Evolutionary conservation across 2,329 filamentous ascomycete genomes (phyloP).

Genomic region (Cladosporium sp.): DNA sequence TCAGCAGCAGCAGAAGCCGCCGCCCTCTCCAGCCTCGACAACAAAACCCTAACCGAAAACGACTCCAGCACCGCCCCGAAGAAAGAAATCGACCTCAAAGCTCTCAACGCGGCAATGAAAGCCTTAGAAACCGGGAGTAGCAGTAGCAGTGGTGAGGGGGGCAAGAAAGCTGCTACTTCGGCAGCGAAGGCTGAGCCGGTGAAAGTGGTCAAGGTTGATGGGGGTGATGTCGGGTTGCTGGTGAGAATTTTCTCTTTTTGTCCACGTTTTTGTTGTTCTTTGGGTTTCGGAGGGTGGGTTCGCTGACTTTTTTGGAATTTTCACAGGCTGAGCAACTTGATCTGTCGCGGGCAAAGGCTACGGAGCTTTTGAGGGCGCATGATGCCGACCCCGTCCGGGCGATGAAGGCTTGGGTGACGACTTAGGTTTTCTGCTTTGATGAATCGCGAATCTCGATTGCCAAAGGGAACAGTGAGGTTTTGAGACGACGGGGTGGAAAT

Average conservation of each 20-base stretch:
- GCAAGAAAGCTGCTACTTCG: constrained; percentile 30
- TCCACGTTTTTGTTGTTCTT: neutral
- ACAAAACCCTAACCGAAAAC: constrained; percentile 35
- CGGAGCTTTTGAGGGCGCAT: constrained; percentile 65
- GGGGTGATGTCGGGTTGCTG: constrained; percentile 64
- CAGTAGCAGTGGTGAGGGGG: constrained; percentile 35
- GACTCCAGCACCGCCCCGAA: constrained; percentile 44
- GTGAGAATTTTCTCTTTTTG: constrained; percentile 45
- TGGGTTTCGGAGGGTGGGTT: neutral
- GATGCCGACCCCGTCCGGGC: constrained; percentile 66
- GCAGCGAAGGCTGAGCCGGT: constrained; percentile 28
- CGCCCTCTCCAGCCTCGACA: constrained; percentile 66
- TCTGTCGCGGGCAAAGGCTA: constrained; percentile 65
- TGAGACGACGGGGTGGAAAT: too few species aligned
- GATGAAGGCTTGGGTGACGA: constrained; percentile 55
- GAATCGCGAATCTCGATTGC: too few species aligned
- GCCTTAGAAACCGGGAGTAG: constrained; percentile 43
- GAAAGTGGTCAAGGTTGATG: constrained; percentile 64
- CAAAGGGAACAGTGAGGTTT: too few species aligned
- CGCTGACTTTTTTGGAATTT: too few species aligned
- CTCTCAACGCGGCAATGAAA: constrained; percentile 68
- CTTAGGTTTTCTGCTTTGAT: neutral
- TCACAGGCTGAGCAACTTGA: constrained; percentile 65
- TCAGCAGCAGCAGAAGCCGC: constrained; percentile 74
- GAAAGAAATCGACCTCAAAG: constrained; percentile 63